Evolutionary conservation across 2,329 filamentous ascomycete genomes (phyloP), one percentile per base, ranked within the genome.

Genomic region (Aspergillus sp.): DNA sequence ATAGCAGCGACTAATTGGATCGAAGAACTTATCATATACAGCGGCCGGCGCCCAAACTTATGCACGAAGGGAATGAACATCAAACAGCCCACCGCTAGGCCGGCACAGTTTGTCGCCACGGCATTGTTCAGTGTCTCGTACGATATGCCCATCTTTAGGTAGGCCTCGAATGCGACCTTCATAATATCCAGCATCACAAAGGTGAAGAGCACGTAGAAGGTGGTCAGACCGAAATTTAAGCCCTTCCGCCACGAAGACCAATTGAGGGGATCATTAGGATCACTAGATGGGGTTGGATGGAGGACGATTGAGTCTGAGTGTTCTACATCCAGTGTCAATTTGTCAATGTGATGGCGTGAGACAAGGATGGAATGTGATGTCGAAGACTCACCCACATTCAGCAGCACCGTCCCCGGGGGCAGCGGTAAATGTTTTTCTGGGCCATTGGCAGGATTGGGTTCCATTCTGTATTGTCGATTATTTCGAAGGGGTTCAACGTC

Each of bases 21-120:
- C 0, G 69, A 62, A 0, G 72, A 70, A 62, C 76, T 80, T 53
- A 79, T 51, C 19, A 82, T 59, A 57, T 81, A 82, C 0, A 81
- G 58, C 1, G 77, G 76, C 11, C 80, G 73, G 4, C 79, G 69
- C 2, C 80, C 79, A 54, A 73, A 81, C 44, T 80, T 81, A 47
- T 77, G 66, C 3, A 76, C 76, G 35, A 82, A 77, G 0, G 79
- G 79, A 2, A 81, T 73, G 35, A 82, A 66, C 12, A 81, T 33
- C 4, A 81, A 54, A 23, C 70, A 71, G 1, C 79, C 78, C 4
- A 81, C 50, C 17, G 73, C 75, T 0, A 82, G 66, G 1, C 70
- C 70, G 1, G 71, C 80, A 51, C 70, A 79, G 4, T 73, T 75
- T 2, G 76, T 72, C 0, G 80, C 82, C 52, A 76, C 78, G 5